Evolutionary conservation across 306 rosid genomes (phyloP), one percentile per base, ranked within the genome.

Genomic region (barrel medic (Medicago truncatula)): DNA sequence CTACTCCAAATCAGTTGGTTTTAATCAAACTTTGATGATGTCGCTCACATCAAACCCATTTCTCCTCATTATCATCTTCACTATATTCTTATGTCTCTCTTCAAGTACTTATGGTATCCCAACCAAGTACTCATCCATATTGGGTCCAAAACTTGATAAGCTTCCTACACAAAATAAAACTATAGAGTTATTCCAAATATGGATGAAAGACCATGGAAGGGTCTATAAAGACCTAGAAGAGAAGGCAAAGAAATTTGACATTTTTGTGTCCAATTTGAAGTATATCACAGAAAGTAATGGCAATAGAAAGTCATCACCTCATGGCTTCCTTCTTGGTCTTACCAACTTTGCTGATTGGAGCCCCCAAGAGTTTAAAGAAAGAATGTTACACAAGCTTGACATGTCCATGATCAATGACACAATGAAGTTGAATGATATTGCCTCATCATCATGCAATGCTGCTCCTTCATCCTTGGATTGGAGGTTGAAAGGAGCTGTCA

Each of bases 321-420:
- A 39, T n/a, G 66, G 15, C 2, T 75, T 28, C 23, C 61, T 70
- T 54, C 61, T 86, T 57, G 88, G 96, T 53, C 38, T 85, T 62
- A 90, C 79, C 78, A 49, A 66, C 59, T 90, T 88, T 78, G 82
- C 89, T 4, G 90, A 88, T 71, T 54, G 78, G 89, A 90, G 88
- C 39, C 71, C 75, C 8, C 60, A 70, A 16, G 91, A 87, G 80
- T 76, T 88, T 31, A 61, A 74, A 80, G 80, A 15, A 52, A 34
- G 6, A n/a, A 76, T 41, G 25, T 74, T 74, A 9, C 57, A 23
- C 0, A n/a, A 59, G 8, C 1, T 67, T 61, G 31, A 25, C 9
- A 61, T 81, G 67, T 25, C 84, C 1, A 41, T 4, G 1, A 1
- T 40, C 68, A 17, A 0, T 3, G 17, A 8, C 28, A 50, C 3